Base-by-base conservation (phyloP, 495 filamentous ascomycete genomes). In the Penicillium canescens region DNA sequence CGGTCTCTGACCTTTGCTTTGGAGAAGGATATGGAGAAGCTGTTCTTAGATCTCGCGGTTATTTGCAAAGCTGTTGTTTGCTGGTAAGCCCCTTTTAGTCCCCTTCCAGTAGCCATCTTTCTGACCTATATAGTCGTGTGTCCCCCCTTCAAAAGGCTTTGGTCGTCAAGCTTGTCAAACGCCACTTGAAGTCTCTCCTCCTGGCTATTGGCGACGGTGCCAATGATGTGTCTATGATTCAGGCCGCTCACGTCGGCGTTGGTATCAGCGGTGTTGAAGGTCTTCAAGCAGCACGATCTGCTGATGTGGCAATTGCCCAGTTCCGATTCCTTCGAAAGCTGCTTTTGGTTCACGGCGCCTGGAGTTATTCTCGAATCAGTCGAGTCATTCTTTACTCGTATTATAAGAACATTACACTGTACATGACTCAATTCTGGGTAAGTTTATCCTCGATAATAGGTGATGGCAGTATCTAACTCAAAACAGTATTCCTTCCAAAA, bases 391-490 rank as follows among this genome's bases (percentile, higher is more conserved):
- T 99, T 39, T 99, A 97, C 71, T 98, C 94, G 1, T 99, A 96
- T 68, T 99, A 99, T 78, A 99, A 99, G 78, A 99, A 99, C 73
- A 96, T 98, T 59, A 87, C 92, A 3, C 77, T 99, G 39, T 98
- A 96, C 73, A 94, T 98, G 86, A 99, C 95, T 61, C 95, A 99
- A 69, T 99, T 99, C 70, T 99, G 95, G 93, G 86, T 89, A 75
- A 74, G 86, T 72, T 26, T 13, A 20, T 38, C 40, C 10, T 40
- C 14, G 26, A 26, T 13, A 28, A 2, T 11, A 16, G 34, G 14
- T 20, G 1, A 45, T 39, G 48, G 24, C 46, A n/a, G 23, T 28
- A 13, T 34, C 71, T 85, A 67, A 85, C 59, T 28, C 42, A 26
- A 14, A 39, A 14, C 46, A 90, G 89, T 98, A 95, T 68, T 89